phyloP scores from a whole-genome alignment of 495 filamentous ascomycete species.

The Xylaria scruposa region DNA sequence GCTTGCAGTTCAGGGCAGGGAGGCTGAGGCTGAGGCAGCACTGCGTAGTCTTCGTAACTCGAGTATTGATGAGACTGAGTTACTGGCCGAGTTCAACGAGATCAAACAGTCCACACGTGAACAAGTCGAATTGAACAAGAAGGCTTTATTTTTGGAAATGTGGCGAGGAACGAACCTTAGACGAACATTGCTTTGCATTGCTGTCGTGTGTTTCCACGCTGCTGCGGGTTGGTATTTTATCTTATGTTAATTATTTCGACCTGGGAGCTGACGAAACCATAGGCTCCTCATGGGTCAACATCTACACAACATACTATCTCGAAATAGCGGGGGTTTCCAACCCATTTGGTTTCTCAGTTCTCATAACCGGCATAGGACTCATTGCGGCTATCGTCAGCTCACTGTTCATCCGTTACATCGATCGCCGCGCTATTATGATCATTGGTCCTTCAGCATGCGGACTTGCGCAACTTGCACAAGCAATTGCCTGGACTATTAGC shows the following conservation, averaged over 20 bases:
- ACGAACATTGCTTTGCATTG: constrained; percentile 39
- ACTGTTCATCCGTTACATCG: constrained; percentile 52
- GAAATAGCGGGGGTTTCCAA: constrained; percentile 57
- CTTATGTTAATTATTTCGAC: not conserved
- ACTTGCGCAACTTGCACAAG: constrained; percentile 55
- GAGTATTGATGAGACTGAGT: constrained; percentile 42
- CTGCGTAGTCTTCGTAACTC: constrained; percentile 51
- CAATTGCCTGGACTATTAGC: constrained; percentile 53
- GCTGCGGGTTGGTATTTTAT: constrained; percentile 38
- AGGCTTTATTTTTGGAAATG: constrained; percentile 54
- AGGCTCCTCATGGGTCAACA: constrained; percentile 43
- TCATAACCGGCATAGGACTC: constrained; percentile 58
- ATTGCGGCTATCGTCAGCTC: constrained; percentile 55
- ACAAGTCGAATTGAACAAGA: constrained; percentile 47
- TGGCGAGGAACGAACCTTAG: constrained; percentile 43
- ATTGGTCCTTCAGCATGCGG: constrained; percentile 55
- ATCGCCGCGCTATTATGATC: constrained; percentile 55
- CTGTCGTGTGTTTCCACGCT: constrained; percentile 42
- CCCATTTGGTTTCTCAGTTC: constrained; percentile 58
- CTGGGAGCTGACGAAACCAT: not conserved
- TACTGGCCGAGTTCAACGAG: constrained; percentile 55
- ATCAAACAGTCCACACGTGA: constrained; percentile 51
- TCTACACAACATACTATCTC: constrained; percentile 45
- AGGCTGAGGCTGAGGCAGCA: constrained; percentile 50
- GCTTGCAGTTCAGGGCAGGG: constrained; percentile 55